Conservation (phyloP, 208 protist species). For the Trypanosoma platydactyli region DNA sequence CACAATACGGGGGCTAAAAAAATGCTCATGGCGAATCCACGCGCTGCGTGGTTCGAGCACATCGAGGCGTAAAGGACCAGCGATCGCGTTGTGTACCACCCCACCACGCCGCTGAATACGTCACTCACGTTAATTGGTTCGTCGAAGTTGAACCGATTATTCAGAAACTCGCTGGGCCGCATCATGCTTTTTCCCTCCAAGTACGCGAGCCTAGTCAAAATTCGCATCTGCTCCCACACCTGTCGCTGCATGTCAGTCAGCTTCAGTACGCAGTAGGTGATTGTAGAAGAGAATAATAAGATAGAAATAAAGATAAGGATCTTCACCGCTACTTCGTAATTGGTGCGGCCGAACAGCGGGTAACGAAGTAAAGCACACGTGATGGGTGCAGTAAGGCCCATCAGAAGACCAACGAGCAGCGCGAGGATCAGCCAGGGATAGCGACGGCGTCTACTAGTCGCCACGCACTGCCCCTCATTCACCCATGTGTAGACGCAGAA, state of each 20-base stretch:
- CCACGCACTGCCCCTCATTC: constrained; percentile 64
- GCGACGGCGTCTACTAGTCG: constrained; percentile 67
- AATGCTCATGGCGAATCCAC: constrained; percentile 51
- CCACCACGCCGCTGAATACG: constrained; percentile 65
- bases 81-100: constrained; percentile 77
- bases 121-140: constrained; percentile 46
- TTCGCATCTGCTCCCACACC: constrained; percentile 60
- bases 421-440: constrained; percentile 59
- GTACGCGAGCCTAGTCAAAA: constrained; percentile 68
- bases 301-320: constrained; percentile 54
- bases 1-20: constrained; percentile 53
- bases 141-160: constrained; percentile 59
- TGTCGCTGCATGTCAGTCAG: constrained; percentile 84
- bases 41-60: constrained; percentile 68
- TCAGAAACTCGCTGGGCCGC: constrained; percentile 47
- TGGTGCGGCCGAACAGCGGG: constrained; percentile 41
- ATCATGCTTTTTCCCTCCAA: constrained; percentile 63
- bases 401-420: constrained; percentile 43
- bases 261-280: constrained; percentile 64
- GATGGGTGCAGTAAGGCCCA: constrained; percentile 56
- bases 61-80: constrained; percentile 68
- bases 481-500: constrained; percentile 81
- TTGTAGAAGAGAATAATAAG: constrained; percentile 49
- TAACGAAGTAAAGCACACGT: constrained; percentile 54
- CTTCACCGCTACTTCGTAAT: constrained; percentile 38